Evolutionary conservation across 1,284 basidiomycete species (phyloP).

Genomic region (Chalciporus sp.): DNA sequence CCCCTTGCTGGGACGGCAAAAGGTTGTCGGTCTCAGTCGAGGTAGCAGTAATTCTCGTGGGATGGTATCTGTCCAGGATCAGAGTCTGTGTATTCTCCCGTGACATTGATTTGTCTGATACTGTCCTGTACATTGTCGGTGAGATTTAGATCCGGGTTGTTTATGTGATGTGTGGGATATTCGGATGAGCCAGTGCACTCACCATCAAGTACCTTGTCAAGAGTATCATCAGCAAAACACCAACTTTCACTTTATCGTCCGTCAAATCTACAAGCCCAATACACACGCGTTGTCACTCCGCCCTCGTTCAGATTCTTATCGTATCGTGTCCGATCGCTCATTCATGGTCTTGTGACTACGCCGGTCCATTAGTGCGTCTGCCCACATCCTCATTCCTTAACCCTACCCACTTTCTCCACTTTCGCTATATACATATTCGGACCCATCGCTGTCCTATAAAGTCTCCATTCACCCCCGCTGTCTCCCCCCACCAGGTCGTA

Average conservation of each 20-base stretch:
- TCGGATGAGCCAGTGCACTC: neutral
- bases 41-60: neutral
- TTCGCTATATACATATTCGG: slow-evolving; percentile 14
- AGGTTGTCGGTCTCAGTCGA: too few relatives aligned
- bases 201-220: too few relatives aligned
- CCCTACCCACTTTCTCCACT: slow-evolving; percentile 5
- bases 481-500: slow-evolving; percentile 6
- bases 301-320: slow-evolving; percentile 29
- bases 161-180: neutral
- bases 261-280: slow-evolving; percentile 27
- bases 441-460: slow-evolving; percentile 26
- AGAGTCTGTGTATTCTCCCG: neutral
- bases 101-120: neutral
- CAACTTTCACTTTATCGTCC: slow-evolving; percentile 23
- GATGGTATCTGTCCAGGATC: neutral
- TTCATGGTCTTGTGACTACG: slow-evolving; percentile 33
- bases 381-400: slow-evolving; percentile 17
- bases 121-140: neutral
- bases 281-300: slow-evolving; percentile 12
- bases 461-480: slow-evolving; percentile 1
- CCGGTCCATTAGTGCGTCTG: slow-evolving; percentile 9
- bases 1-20: too few relatives aligned
- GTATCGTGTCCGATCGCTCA: slow-evolving; percentile 34
- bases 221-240: too few relatives aligned
- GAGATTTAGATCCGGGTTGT: neutral